Percentiles rank a stretch among this genome's conserved stretches.
Evolutionary conservation across 1,139 yeast genomes (phyloP).

Genomic region (Nakaseomyces delphensis): DNA sequence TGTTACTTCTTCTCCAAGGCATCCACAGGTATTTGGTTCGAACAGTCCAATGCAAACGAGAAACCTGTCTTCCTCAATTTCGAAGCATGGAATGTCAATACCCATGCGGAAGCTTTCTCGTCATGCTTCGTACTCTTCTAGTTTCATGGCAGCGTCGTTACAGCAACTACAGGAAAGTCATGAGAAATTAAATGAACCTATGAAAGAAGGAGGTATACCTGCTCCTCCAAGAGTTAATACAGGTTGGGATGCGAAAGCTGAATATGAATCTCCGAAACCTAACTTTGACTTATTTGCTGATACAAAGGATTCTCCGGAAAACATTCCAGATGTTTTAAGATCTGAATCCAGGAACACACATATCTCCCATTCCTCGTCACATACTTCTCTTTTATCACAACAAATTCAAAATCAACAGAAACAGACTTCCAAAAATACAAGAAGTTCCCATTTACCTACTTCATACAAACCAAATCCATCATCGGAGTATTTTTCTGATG

Average conservation of each 20-base stretch:
- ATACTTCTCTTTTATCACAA: slow-evolving; percentile 29
- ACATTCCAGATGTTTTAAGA: slow-evolving; percentile 13
- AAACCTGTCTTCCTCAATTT: slow-evolving; percentile 17
- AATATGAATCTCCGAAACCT: slow-evolving; percentile 17
- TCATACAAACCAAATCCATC: neutral
- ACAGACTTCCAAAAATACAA: neutral
- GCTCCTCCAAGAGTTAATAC: slow-evolving; percentile 8
- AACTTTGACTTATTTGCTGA: slow-evolving; percentile 18
- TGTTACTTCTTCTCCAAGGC: slow-evolving; percentile 27
- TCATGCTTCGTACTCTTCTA: slow-evolving; percentile 25
- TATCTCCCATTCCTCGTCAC: slow-evolving; percentile 28
- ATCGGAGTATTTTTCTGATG: slow-evolving; percentile 4
- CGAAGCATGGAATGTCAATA: slow-evolving; percentile 22
- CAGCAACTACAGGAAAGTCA: slow-evolving; percentile 24
- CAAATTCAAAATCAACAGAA: slow-evolving; percentile 23
- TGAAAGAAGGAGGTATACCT: slow-evolving; percentile 10
- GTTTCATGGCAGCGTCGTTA: slow-evolving; percentile 25
- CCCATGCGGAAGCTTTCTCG: slow-evolving; percentile 27
- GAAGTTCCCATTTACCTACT: neutral
- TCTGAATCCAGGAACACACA: slow-evolving; percentile 11
- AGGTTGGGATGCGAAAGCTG: slow-evolving; percentile 12
- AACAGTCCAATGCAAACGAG: slow-evolving; percentile 21
- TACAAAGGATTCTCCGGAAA: slow-evolving; percentile 12
- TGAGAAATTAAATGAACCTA: slow-evolving; percentile 10
- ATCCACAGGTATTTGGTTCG: slow-evolving; percentile 11